These are phyloP conservation scores for Leccinum uliginosum DNA, from an alignment of 768 basidiomycete species.

Conservation along the genomic window DNA sequence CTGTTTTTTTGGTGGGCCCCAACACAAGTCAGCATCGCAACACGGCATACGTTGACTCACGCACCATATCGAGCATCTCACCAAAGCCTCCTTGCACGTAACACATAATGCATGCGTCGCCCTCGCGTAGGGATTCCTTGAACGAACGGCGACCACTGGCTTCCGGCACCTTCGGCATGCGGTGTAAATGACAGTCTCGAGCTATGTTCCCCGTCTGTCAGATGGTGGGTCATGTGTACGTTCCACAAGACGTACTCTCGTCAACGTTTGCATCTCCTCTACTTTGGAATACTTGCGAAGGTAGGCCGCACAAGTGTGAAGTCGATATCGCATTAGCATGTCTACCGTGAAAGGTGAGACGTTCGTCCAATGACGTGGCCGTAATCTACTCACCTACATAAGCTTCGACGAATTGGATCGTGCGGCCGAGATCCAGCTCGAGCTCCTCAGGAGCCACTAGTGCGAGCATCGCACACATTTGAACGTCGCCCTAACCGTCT, in stretches of 20 bases:
- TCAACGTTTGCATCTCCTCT: constrained; percentile 48
- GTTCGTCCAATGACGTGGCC: neutral
- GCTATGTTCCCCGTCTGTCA: constrained; percentile 39
- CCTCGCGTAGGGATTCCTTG: constrained; percentile 27
- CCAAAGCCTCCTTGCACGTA: constrained; percentile 47
- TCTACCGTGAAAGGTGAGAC: constrained; percentile 38
- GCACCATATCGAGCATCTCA: constrained; percentile 70
- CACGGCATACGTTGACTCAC: constrained; percentile 15
- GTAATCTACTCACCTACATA: constrained; percentile 58
- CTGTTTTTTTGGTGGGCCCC: constrained; percentile 31
- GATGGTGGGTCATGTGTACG: neutral
- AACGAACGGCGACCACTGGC: constrained; percentile 41
- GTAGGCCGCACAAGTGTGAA: constrained; percentile 69
- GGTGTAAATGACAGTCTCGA: constrained; percentile 69
- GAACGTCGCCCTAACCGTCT: constrained; percentile 64
- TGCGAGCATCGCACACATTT: constrained; percentile 72
- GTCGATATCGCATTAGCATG: constrained; percentile 52
- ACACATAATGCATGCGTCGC: constrained; percentile 55
- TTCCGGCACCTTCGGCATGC: constrained; percentile 69
- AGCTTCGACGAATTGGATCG: constrained; percentile 55
- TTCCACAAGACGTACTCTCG: constrained; percentile 40
- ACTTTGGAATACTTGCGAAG: constrained; percentile 59
- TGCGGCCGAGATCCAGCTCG: constrained; percentile 38
- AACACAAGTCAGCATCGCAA: neutral
- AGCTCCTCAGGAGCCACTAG: constrained; percentile 61